Base-by-base conservation (phyloP, 306 rosid genomes). In the Cyclanthera cordifolia region DNA sequence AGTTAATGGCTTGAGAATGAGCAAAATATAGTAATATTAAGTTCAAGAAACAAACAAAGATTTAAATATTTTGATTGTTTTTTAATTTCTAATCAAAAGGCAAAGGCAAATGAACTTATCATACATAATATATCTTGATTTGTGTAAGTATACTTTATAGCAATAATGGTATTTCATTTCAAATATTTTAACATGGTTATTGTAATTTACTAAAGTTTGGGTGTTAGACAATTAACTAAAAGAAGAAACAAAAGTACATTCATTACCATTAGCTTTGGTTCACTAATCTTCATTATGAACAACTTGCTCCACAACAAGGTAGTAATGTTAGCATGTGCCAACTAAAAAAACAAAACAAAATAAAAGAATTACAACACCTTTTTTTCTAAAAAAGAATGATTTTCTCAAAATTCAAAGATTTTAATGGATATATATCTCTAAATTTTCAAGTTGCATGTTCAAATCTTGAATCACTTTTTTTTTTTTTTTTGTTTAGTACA, bases 261-360 rank as follows among this genome's bases (percentile, higher is more conserved):
- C 30, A 58, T 58, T 30, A 58, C 46, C 10, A 5, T 2, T n/a
- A n/a, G 6, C 68, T 17, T 61, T 39, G 17, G 67, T 60, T n/a
- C 49, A 13, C n/a, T 34, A 8, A 60, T 61, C 68, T 61, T 61
- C 20, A 57, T 60, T 60, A 34, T 28, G 2, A 4, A 17, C 68
- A 37, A 61, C 28, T 37, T 61, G 50, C 27, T 17, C 3, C 17
- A 10, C 50, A 19, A 0, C 49, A 10, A 19, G 5, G 28, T 60
- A 17, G 67, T 60, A 32, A 60, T 60, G 68, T 3, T 21, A 61
- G 49, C 32, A 39, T 61, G 69, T 61, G 69, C 69, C 43, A 34
- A 32, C n/a, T 60, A 56, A 4, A 56, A 56, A 56, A 4, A 14
- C 6, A 28, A 28, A 28, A 28, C 2, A 2, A 28, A 28, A 28